These are phyloP conservation scores for Pseudogymnoascus sp. DNA, from an alignment of 2,329 filamentous ascomycete species.

Conservation along the genomic window DNA sequence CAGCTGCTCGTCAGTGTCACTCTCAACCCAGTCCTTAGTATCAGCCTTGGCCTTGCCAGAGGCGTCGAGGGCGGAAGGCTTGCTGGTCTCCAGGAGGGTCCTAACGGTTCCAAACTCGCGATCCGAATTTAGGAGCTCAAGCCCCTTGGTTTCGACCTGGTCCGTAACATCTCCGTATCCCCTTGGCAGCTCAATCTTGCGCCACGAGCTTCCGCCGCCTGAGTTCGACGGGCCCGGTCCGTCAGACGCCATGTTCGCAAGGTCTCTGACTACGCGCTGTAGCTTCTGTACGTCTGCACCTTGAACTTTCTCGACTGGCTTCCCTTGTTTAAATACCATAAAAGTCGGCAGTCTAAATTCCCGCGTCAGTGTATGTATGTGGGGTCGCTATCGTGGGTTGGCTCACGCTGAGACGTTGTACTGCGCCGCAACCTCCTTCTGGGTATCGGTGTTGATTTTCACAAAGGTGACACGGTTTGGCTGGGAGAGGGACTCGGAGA, in stretches of 20 bases:
- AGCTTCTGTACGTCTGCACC: constrained; percentile 69
- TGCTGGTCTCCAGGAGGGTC: constrained; percentile 61
- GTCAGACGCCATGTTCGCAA: constrained; percentile 47
- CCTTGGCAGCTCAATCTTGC: constrained; percentile 65
- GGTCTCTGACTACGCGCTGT: constrained; percentile 60
- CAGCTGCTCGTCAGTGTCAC: constrained; percentile 93
- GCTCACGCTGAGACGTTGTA: constrained; percentile 63
- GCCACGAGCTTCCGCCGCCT: constrained; percentile 52
- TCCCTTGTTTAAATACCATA: constrained; percentile 71
- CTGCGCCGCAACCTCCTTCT: constrained; percentile 63
- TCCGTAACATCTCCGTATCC: constrained; percentile 79
- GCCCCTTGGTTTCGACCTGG: constrained; percentile 67
- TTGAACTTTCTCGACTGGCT: constrained; percentile 58
- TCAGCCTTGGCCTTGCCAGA: constrained; percentile 44
- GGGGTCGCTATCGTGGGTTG: neutral
- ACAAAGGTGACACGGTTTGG: constrained; percentile 71
- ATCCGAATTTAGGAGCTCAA: constrained; percentile 85
- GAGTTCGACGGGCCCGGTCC: constrained; percentile 38
- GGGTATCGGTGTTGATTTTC: constrained; percentile 76
- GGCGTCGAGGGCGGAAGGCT: constrained; percentile 54
- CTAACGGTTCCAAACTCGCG: constrained; percentile 65
- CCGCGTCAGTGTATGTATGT: neutral
- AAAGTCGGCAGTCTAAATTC: constrained; percentile 69
- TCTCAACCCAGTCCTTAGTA: constrained; percentile 82
- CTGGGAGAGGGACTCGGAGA: constrained; percentile 63